These are phyloP conservation scores for Aquilaria malaccensis DNA, from an alignment of 345 rosid species.

Conservation along the genomic window DNA sequence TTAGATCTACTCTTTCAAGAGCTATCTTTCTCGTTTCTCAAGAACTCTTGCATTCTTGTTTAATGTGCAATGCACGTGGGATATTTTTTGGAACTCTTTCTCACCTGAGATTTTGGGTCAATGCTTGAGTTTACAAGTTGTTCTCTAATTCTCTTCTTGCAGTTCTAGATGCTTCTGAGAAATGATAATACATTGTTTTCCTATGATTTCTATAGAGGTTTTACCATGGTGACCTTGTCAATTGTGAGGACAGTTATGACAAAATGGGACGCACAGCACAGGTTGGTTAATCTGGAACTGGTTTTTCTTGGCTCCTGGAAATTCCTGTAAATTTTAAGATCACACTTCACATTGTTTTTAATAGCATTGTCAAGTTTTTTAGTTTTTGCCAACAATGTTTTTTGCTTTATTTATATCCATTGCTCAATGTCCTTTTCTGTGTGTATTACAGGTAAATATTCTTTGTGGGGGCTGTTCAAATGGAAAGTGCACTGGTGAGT, in stretches of 20 bases:
- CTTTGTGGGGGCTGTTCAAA: constrained; percentile 74
- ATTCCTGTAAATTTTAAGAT: neutral
- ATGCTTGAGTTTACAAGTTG: no score
- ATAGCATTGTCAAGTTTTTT: neutral
- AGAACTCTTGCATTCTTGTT: no score
- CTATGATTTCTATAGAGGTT: constrained; percentile 36
- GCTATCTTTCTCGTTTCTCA: no score
- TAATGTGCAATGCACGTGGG: no score
- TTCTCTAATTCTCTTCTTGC: no score
- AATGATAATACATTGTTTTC: no score
- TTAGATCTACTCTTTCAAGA: no score
- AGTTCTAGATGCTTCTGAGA: no score
- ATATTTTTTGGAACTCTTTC: no score
- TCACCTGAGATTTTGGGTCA: no score
- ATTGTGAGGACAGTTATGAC: constrained; percentile 78
- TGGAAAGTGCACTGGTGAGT: constrained; percentile 78
- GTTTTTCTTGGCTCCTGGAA: neutral
- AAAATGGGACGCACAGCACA: constrained; percentile 90
- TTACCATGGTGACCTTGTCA: constrained; percentile 68
- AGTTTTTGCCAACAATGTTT: constrained; percentile 6
- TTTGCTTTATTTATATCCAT: neutral
- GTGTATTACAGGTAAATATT: constrained; percentile 62
- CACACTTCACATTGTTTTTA: neutral
- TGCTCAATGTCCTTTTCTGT: constrained; percentile 3
- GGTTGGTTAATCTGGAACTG: constrained; percentile 32